Evolutionary conservation across 805 yeast species (phyloP), one percentile per base, ranked within the genome.

Genomic region (Barnettozyma siamensis): DNA sequence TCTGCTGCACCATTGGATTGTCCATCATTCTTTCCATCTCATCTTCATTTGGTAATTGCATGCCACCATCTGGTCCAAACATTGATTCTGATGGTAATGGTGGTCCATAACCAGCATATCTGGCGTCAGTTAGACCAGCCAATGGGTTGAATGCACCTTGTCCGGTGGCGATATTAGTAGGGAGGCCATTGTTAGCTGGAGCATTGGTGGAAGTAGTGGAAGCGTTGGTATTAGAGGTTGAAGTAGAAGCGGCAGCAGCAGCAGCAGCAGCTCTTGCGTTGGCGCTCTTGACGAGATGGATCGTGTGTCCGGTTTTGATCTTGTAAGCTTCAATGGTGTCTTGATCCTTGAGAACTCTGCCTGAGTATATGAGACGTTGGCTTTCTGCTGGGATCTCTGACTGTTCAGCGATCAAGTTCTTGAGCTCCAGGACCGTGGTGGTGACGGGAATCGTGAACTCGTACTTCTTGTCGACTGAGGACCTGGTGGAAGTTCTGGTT

Each of bases 1-100:
- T 73, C 58, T 88, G 88, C 58, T 82, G 89, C 53, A 86, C 75
- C 65, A 76, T 70, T 31, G 98, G 99, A 50, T 77, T 76, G 16
- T 78, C 80, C 81, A 93, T 71, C 84, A 87, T 78, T 41, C 72
- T 69, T 28, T 77, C 67, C 63, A 91, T 59, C 47, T 85, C 88
- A 38, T 83, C 89, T 36, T 86, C 83, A 51, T 78, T 80, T 11
- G 95, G 60, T 53, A 81, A 66, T 33, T 53, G 49, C 86, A 83
- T 76, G 15, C 97, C 98, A 31, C 95, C 95, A 61, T 89, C 97
- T 21, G 96, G 89, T 2, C 96, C 96, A 66, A 91, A 88, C 83
- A 87, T 75, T 35, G 81, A 76, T 1, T 88, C 87, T 3, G 85
- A 73, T 5, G 99, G 98, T 63, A 93, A 70, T 54, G 88, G 89